Base-by-base conservation (phyloP, 2,329 filamentous ascomycete species). In the Sodiomyces alkalinus region DNA sequence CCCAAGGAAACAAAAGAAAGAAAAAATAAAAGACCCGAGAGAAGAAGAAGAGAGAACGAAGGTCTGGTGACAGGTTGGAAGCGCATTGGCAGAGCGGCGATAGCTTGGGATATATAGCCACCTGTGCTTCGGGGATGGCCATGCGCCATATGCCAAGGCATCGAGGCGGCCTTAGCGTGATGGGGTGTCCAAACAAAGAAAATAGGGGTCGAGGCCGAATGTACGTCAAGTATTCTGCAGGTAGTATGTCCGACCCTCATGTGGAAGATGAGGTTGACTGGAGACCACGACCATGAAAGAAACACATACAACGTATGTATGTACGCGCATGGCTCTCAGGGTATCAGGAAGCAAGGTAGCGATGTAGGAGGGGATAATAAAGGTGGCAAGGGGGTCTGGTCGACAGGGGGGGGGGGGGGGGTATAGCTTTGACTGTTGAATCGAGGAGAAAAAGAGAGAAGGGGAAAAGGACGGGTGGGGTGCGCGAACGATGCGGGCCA, bases 101-200 rank as follows among this genome's bases (percentile, higher is more conserved):
- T 20, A 17, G 27, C 20, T 12, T 17, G 18, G 18, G 27, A 29
- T 29, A 29, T 29, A 29, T 29, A 29, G 27, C 27, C 19, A 22
- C 14, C 12, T 10, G 27, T 23, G 27, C 20, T 16, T 17, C 17
- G 23, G 14, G 10, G 14, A 25, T 24, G 7, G 19, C 16, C 18
- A 15, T 22, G 16, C 19, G 27, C 22, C 23, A 21, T 22, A 17
- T 21, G 27, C 27, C 27, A 29, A 29, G 27, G 27, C 20, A 21
- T 29, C 27, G 27, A 29, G 27, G 19, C 27, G 27, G 27, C 23
- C 22, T 20, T 29, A 29, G 19, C 21, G 15, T 29, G 20, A 29
- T 16, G 10, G 20, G 27, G 20, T 29, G 27, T 22, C 27, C 27
- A 21, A 29, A 29, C 27, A 29, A 17, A 21, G 27, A 14, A 29